These are phyloP conservation scores for Lachancea meyersii DNA, from an alignment of 805 yeast genomes.

Conservation along the genomic window DNA sequence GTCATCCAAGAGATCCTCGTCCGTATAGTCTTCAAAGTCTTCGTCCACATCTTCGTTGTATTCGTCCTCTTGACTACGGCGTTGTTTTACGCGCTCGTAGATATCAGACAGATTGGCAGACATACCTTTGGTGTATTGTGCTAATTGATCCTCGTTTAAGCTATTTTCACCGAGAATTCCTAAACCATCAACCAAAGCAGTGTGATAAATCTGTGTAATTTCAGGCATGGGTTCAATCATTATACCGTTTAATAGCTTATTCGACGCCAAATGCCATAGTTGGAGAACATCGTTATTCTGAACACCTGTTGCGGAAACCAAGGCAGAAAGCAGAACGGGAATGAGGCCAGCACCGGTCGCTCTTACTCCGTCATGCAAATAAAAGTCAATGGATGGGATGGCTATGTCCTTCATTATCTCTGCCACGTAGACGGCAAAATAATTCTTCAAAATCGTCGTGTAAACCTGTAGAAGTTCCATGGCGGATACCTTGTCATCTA, in stretches of 20 bases:
- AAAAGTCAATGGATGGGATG: conserved; percentile 83
- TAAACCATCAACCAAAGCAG: conserved; percentile 60
- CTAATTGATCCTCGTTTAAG: conserved; percentile 49
- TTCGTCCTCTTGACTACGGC: conserved; percentile 76
- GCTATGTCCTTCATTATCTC: conserved; percentile 74
- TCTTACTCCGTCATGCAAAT: conserved; percentile 90
- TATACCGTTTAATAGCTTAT: conserved; percentile 60
- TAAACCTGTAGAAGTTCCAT: conserved; percentile 81
- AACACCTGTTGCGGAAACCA: conserved; percentile 43
- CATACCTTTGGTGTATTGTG: conserved; percentile 52
- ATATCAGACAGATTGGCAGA: conserved; percentile 58
- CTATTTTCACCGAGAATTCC: conserved; percentile 61
- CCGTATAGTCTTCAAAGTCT: conserved; percentile 77
- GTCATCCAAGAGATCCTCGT: conserved; percentile 85
- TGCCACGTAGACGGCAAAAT: conserved; percentile 75
- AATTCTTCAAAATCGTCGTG: conserved; percentile 75
- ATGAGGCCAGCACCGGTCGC: conserved; percentile 82
- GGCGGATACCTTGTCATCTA: conserved; percentile 91
- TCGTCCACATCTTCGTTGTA: conserved; percentile 82
- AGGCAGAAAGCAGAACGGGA: conserved; percentile 65
- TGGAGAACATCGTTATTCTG: conserved; percentile 54
- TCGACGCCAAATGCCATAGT: conserved; percentile 66
- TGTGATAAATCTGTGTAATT: conserved; percentile 69
- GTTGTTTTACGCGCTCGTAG: conserved; percentile 60
- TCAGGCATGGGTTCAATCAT: conserved; percentile 79